phyloP scores from a whole-genome alignment of 2,329 filamentous ascomycete species.

The Phyllosticta paracitricarpa region DNA sequence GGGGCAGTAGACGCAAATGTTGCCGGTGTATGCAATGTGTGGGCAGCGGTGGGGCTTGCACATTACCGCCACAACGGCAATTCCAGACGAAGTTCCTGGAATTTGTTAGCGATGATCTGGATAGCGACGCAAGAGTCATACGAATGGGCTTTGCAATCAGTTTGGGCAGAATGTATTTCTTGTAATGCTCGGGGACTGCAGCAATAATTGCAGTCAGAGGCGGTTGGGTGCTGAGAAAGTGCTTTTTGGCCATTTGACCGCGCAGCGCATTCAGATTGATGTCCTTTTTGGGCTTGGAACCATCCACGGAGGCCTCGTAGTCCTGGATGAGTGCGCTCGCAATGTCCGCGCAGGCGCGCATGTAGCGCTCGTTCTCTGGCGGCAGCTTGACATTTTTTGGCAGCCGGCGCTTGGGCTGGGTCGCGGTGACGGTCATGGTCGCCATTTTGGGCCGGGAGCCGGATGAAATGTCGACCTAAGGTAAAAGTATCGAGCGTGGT shows the following conservation, averaged over 20 bases:
- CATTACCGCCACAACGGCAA: conserved; percentile 98
- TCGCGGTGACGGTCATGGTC: conserved; percentile 49
- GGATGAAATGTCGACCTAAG: neutral
- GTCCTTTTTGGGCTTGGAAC: conserved; percentile 65
- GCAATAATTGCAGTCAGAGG: conserved; percentile 95
- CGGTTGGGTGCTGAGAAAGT: conserved; percentile 77
- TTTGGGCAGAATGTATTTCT: conserved; percentile 96
- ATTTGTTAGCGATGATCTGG: conserved; percentile 9
- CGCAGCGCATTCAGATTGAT: conserved; percentile 87
- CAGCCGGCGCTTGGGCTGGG: conserved; percentile 37
- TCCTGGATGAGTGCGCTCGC: conserved; percentile 90
- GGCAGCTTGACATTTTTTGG: conserved; percentile 68
- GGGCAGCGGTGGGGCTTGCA: conserved; percentile 97
- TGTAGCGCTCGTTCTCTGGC: conserved; percentile 88
- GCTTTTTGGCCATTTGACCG: conserved; percentile 83
- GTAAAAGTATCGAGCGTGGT: neutral
- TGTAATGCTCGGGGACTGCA: conserved; percentile 98
- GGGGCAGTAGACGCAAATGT: conserved; percentile 98
- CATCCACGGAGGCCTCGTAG: conserved; percentile 70
- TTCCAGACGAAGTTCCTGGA: conserved; percentile 84
- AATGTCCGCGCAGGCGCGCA: conserved; percentile 91
- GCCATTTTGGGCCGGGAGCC: conserved; percentile 41
- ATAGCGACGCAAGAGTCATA: conserved; percentile 31
- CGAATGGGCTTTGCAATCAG: conserved; percentile 93
- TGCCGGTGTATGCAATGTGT: conserved; percentile 96